Evolutionary conservation across 2,329 filamentous ascomycete genomes (phyloP), one percentile per base, ranked within the genome.

Genomic region (Ascochyta fabae): DNA sequence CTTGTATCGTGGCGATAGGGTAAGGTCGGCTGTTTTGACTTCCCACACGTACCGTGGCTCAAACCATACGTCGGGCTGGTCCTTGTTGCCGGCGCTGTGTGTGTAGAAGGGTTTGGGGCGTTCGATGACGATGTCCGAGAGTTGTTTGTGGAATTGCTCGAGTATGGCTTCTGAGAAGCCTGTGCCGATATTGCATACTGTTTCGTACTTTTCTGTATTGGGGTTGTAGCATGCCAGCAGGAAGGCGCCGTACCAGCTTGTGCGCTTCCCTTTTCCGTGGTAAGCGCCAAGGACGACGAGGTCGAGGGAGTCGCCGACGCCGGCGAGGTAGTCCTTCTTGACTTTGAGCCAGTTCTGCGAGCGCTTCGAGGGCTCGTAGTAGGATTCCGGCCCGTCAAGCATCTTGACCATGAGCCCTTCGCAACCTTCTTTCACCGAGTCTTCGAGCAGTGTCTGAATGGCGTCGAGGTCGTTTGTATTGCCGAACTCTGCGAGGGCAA

Each of bases 381-480:
- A 91, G 65, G 91, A 96, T 76, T 97, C 94, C 6, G 85, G 81
- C 0, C 94, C 95, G 73, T 98, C 94, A 56, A 99, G 79, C 95
- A 99, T 99, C 81, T 99, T 99, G 13, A 99, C 95, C 95, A 99
- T 99, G 48, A 99, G 81, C 10, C 95, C 95, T 80, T 99, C 95
- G 71, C 95, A 99, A 0, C 92, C 96, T 2, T 93, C 91, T 76
- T 96, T 96, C 61, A 99, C 90, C 68, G 91, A 95, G 56, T 98
- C 94, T 69, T 99, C 95, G 2, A 99, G 83, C 68, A 99, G 90
- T 1, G 83, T 84, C 71, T 98, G 94, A 50, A 99, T 99, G 69
- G 96, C 91, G 48, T 98, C 94, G 3, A 99, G 83, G 64, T 97
- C 91, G 67, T 88, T 90, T 10, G 91, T 91, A 70, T 99, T 84